Base-by-base conservation (phyloP, 768 basidiomycete genomes). In the Mycena rosella region DNA sequence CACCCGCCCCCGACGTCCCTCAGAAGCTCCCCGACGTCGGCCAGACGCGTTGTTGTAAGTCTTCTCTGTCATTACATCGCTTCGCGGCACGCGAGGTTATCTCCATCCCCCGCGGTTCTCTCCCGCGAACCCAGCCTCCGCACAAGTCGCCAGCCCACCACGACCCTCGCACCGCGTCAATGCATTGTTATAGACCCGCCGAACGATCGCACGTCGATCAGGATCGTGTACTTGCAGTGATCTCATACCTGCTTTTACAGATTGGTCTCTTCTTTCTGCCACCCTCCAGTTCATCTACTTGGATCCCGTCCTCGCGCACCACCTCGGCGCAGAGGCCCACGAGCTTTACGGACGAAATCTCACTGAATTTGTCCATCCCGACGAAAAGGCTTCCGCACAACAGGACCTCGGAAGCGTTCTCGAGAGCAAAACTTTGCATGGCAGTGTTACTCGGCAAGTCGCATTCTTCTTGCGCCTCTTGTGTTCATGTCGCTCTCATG, bases 241-340 rank as follows among this genome's bases (percentile, higher is more conserved):
- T 73, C 62, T 71, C 68, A 63, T 26, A 69, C 74, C 65, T 64
- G 30, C 34, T 55, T 42, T 59, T 66, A 32, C 78, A 94, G 93
- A 95, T 82, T 96, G 94, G 94, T 81, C 92, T 29, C 82, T 96
- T 69, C 85, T 96, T 73, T 89, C 90, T n/a, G 77, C 90, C 52
- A 87, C 91, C 76, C 86, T 96, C 55, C 81, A 86, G 56, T 94
- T 94, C 79, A 87, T 95, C 67, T 95, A 93, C 79, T 85, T 94
- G 69, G 94, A 95, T 81, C 94, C 94, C 66, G 89, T 93, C 61
- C 85, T 95, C 68, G 83, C 88, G 17, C 77, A 70, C 75, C 94
- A 96, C 77, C 89, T 96, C 73, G 87, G 84, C 40, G 85, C 88
- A 57, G 89, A 95, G 77, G 90, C 92, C 0, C 82, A 86, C n/a